Evolutionary conservation across 306 rosid species (phyloP), one percentile per base, ranked within the genome.

Genomic region (Cicer chorassanicum): DNA sequence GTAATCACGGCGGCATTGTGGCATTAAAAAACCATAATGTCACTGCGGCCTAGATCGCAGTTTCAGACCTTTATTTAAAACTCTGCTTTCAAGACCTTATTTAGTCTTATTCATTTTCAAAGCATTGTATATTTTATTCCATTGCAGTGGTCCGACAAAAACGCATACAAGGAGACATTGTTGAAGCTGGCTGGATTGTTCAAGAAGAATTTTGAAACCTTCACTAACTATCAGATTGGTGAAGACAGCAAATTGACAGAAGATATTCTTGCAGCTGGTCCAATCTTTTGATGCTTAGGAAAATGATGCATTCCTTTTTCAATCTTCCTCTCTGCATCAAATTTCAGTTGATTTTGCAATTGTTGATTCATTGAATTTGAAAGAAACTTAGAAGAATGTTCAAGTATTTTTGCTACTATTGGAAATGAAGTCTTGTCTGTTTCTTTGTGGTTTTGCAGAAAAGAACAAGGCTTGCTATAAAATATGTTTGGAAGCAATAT

Each of bases 261-360:
- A 65, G 92, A 93, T 86, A 91, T 93, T 80, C 84, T 93, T 41
- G 90, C 88, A 40, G 96, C 93, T 5, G 98, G 98, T 75, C 96
- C 98, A 15, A 69, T 10, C 77, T 78, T 82, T 70, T 84, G 50
- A 88, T 70, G 68, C 56, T 75, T 59, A 44, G 76, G 15, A 82
- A 55, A 55, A 0, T 41, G 7, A 41, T 9, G 14, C 6, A 16
- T 2, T 21, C 43, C 53, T 48, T n/a, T 21, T 8, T 8, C 59
- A 7, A 4, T 49, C 51, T 18, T 63, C 19, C 70, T 16, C 51
- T 74, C 21, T 75, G 18, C 34, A 21, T 68, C 18, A 39, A 12
- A n/a, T 42, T 6, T n/a, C 18, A 9, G 4, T 54, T 42, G 9
- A 38, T n/a, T 76, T 66, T 76, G 3, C 59, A 53, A 8, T 54